Base-by-base conservation (phyloP, 257 asterid genomes). In the Solanum rostratum region DNA sequence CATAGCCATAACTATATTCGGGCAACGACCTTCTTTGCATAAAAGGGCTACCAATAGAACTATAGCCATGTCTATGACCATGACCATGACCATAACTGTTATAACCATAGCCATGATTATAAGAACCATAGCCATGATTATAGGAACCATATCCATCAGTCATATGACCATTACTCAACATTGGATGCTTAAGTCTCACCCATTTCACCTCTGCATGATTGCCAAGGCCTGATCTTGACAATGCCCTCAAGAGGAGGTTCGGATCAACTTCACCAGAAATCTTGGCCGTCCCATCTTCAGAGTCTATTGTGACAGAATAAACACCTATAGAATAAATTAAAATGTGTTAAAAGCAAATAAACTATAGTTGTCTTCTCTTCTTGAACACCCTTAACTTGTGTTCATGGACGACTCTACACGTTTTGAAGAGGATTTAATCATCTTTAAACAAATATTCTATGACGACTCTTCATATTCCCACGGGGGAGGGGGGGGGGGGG, bases 201-300 rank as follows among this genome's bases (percentile, higher is more conserved):
- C 88, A 86, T 29, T 85, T 74, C 1, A 91, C 18, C 65, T 92
- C 88, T 0, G 93, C 95, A 20, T 92, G 97, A 82, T 81, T 85
- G 7, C 96, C 96, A 7, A 49, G 81, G 59, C 81, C 81, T 3
- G 91, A 50, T 76, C 92, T 81, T 2, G 88, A 70, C 9, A 93
- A 71, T 20, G 93, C 93, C 60, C 50, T 63, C 80, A 90, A 10
- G 6, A 93, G 91, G 11, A 87, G 10, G 88, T 91, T 88, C 6
- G 92, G 97, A 5, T 91, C 92, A 8, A 92, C 93, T 83, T 91
- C 85, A 1, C 89, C 97, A 8, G 46, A 83, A 24, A 91, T 80
- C 59, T 59, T 71, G 1, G 81, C 87, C 10, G 84, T 6, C 9
- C 95, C 94, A 70, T 85, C 85, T 22, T 88, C 88, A 20, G 89